Evolutionary conservation across 352 stramenopile genomes (phyloP), one percentile per base, ranked within the genome.

Genomic region (Globisporangium okanoganense): DNA sequence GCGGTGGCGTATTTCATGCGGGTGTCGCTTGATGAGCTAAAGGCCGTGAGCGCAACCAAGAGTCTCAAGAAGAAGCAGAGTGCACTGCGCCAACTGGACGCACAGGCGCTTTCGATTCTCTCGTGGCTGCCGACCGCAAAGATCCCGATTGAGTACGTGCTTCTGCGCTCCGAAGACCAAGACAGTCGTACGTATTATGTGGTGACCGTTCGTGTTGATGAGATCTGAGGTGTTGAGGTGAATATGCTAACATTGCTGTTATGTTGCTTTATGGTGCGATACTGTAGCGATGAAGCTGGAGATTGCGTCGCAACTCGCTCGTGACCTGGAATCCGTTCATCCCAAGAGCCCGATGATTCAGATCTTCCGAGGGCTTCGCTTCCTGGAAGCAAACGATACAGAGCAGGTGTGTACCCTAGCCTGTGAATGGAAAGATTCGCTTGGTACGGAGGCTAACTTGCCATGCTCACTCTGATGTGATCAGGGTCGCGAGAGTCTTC

Each of bases 151-250:
- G 86, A 95, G 65, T 90, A 79, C 24, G 55, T 93, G 41, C 61
- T 95, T 33, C 62, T 92, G 44, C 84, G 86, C 51, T 82, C 71
- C 1, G 86, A 95, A 60, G 86, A 95, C 55, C 38, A 69, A 20
- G 80, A 90, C 51, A 83, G 70, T 7, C 78, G 86, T 95, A 72
- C 61, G 78, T 78, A 49, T 33, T 33, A 33, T 33, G 29, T 33
- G 29, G 29, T 33, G 29, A 33, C 29, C 29, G 6, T 6, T n/a
- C n/a, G n/a, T 16, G 5, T 5, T 49, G 3, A 22, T 45, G 18
- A 25, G 1, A 27, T 58, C n/a, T 13, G 6, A 16, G 22, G 14
- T 55, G 48, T 12, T 52, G 24, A 2, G 9, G 8, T 52, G 48
- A 24, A 2, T 35, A 24, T 1, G 12, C 35, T 66, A 18, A 66